These are phyloP conservation scores for Trichoderma arundinaceum DNA, from an alignment of 2,329 filamentous ascomycete species.

Conservation along the genomic window DNA sequence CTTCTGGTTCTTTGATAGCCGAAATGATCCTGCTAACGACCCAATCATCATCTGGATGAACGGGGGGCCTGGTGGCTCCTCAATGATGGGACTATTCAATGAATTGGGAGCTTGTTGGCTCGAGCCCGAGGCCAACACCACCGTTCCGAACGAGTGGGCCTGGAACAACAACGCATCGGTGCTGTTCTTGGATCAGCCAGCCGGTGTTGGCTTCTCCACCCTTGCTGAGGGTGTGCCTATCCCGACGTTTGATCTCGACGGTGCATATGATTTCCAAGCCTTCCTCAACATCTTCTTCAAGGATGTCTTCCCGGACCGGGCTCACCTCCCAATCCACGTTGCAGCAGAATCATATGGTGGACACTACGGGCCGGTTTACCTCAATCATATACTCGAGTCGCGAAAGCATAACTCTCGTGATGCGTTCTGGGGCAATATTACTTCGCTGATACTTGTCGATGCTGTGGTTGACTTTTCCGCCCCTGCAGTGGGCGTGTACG, in stretches of 20 bases:
- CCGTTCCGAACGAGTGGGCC: conserved; percentile 32
- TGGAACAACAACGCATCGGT: conserved; percentile 44
- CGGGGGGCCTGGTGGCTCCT: conserved; percentile 35
- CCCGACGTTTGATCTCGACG: conserved; percentile 49
- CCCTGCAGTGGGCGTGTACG: conserved; percentile 29
- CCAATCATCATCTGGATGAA: conserved; percentile 57
- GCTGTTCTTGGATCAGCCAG: conserved; percentile 56
- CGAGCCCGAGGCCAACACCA: background rate
- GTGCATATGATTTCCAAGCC: conserved; percentile 54
- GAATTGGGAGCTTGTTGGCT: conserved; percentile 35
- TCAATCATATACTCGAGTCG: conserved; percentile 33
- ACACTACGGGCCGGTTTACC: conserved; percentile 47
- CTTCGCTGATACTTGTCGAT: conserved; percentile 34
- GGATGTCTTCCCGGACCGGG: conserved; percentile 50
- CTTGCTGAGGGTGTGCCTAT: conserved; percentile 35
- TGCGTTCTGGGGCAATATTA: conserved; percentile 70
- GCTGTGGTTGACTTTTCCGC: conserved; percentile 32
- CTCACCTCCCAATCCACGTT: conserved; percentile 50
- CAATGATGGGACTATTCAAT: conserved; percentile 32
- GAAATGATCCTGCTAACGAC: conserved; percentile 37
- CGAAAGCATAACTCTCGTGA: conserved; percentile 25
- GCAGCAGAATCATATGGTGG: conserved; percentile 50
- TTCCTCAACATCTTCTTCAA: conserved; percentile 56
- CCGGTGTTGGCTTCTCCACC: conserved; percentile 65
- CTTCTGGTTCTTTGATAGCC: conserved; percentile 41